These are phyloP conservation scores for Codiaeum variegatum DNA, from an alignment of 441 rosid species.

Conservation along the genomic window DNA sequence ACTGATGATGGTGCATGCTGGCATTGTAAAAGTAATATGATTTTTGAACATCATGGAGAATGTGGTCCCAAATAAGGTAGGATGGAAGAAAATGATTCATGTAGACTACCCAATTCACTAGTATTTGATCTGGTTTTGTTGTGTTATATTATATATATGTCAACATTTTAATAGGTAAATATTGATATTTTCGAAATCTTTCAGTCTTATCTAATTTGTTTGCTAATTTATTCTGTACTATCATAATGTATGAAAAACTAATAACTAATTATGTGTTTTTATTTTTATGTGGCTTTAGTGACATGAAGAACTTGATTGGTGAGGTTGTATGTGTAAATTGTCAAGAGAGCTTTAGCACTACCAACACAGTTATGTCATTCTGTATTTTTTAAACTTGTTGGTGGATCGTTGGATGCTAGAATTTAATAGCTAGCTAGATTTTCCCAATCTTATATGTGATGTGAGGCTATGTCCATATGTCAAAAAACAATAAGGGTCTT, in stretches of 20 bases:
- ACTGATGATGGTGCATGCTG: not conserved
- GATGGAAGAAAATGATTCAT: not conserved
- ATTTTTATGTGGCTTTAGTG: slow-evolving; percentile 27
- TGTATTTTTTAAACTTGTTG: not conserved
- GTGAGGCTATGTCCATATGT: not conserved
- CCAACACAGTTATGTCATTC: slow-evolving; percentile 36
- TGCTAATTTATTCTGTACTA: not conserved
- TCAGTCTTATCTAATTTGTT: not conserved
- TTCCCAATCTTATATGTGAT: not conserved
- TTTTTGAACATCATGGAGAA: not conserved
- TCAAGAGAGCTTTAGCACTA: slow-evolving; percentile 50
- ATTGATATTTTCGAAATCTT: not conserved
- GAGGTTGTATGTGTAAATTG: slow-evolving; percentile 48
- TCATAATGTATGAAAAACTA: not conserved
- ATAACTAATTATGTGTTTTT: not conserved
- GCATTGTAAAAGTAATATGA: not conserved
- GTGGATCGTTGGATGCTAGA: not conserved
- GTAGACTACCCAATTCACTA: not conserved
- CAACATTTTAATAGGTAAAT: not conserved
- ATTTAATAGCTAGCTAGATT: not conserved
- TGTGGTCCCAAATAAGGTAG: not conserved
- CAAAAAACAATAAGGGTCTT: not conserved
- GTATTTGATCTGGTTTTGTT: not conserved
- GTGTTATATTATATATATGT: not conserved
- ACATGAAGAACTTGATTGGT: slow-evolving; percentile 57